Conservation (phyloP, 768 basidiomycete species). For the Termitomyces sp. region DNA sequence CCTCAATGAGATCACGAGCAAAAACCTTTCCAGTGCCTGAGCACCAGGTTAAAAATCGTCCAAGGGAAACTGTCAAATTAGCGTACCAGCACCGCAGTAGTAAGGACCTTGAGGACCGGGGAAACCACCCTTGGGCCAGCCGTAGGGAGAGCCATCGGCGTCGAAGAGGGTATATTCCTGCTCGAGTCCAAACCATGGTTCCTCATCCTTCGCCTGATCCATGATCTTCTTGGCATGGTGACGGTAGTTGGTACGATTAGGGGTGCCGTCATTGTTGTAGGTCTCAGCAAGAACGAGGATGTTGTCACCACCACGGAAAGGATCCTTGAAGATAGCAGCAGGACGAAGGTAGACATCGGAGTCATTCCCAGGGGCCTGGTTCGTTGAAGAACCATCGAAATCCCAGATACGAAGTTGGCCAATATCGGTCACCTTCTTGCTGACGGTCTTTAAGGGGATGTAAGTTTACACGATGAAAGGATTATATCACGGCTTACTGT, state of each 20-base stretch:
- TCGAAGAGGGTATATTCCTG: slow-evolving; percentile 99
- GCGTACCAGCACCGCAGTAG: slow-evolving; percentile 96
- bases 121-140: slow-evolving; percentile 99
- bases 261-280: slow-evolving; percentile 98
- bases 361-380: slow-evolving; percentile 92
- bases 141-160: slow-evolving; percentile 82
- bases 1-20: slow-evolving; percentile 97
- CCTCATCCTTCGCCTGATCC: slow-evolving; percentile 77
- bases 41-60: not conserved
- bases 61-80: not conserved
- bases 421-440: slow-evolving; percentile 82
- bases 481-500: slow-evolving; percentile 51
- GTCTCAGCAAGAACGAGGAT: slow-evolving; percentile 95
- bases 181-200: slow-evolving; percentile 98
- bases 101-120: slow-evolving; percentile 99
- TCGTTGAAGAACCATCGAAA: slow-evolving; percentile 97
- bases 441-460: slow-evolving; percentile 60
- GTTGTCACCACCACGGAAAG: slow-evolving; percentile 98
- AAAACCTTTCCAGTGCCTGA: slow-evolving; percentile 95
- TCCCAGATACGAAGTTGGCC: slow-evolving; percentile 96
- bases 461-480: slow-evolving; percentile 2
- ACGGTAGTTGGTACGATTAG: slow-evolving; percentile 95
- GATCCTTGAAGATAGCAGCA: slow-evolving; percentile 96
- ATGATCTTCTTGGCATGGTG: slow-evolving; percentile 93
- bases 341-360: slow-evolving; percentile 99